phyloP scores from a whole-genome alignment of 2,329 filamentous ascomycete genomes.

The Colletotrichum sp. region DNA sequence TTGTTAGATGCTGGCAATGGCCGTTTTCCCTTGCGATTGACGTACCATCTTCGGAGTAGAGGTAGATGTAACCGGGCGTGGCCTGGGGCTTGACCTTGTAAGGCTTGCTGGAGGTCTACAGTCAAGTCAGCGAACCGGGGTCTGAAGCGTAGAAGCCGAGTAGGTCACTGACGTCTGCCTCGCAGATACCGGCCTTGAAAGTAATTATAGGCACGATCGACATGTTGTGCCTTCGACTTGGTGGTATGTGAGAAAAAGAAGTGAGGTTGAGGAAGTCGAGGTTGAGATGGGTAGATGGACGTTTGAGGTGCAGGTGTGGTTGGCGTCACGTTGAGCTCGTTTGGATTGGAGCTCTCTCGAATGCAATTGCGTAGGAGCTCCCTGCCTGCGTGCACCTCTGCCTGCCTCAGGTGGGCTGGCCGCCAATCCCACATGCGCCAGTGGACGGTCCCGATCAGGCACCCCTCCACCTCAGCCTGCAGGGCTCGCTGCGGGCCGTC shows the following conservation, averaged over 20 bases:
- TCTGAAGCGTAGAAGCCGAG: conserved; percentile 16
- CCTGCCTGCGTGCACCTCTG: conserved; percentile 5
- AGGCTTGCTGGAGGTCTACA: conserved; percentile 56
- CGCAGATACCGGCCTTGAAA: conserved; percentile 94
- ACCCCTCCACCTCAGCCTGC: neutral
- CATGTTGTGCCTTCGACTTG: conserved; percentile 57
- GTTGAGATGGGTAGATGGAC: neutral
- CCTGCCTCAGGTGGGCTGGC: conserved; percentile 2
- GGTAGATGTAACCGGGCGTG: conserved; percentile 86
- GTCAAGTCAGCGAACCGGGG: conserved; percentile 24
- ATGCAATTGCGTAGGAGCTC: conserved; percentile 21
- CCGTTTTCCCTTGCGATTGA: conserved; percentile 20
- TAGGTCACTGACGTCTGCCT: conserved; percentile 72
- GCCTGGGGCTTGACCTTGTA: conserved; percentile 75
- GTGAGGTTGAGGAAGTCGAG: neutral
- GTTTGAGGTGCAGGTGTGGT: neutral
- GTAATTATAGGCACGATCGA: conserved; percentile 87
- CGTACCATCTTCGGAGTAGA: conserved; percentile 88
- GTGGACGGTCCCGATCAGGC: neutral
- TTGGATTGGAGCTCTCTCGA: conserved; percentile 6
- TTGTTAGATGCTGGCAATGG: neutral
- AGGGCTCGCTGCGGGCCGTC: conserved; percentile 15
- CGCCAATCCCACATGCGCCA: neutral
- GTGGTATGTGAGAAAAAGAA: neutral
- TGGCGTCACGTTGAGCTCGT: conserved; percentile 15